Base-by-base conservation (phyloP, 345 rosid genomes). In the Gossypium herbaceum region DNA sequence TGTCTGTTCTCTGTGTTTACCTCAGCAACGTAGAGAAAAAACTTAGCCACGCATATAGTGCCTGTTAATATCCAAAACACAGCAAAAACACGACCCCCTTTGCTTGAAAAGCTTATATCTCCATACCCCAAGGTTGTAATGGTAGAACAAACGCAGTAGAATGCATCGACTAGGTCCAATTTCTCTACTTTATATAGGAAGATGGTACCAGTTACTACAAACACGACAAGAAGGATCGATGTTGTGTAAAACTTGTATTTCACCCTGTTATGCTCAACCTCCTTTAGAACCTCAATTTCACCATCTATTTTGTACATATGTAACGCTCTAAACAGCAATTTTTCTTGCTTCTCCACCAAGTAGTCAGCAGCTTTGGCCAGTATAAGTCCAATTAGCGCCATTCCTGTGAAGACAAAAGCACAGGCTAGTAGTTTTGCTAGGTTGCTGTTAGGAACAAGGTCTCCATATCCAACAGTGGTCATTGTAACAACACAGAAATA, bases 391-490 rank as follows among this genome's bases (percentile, higher is more conserved):
- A 85, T 88, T 9, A 94, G 80, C 47, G 86, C 89, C 94, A 86
- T 89, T 25, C 98, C 98, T 0, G 83, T 20, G 85, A 92, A 94
- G 80, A 92, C 97, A 80, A 85, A 94, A 15, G 82, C 80, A 74
- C 92, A 91, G 68, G 95, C 90, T 16, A 94, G 88, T 60, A 92
- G 84, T 73, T 91, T 91, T 0, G 87, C 73, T 15, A 74, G 54
- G 62, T 70, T 64, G 55, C 85, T 90, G 51, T 69, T 71, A 11
- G 97, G 98, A 48, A 91, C 93, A 8, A 94, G 92, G 85, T 94
- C 98, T 51, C 98, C 98, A 68, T 92, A 94, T 68, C 98, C 97
- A 25, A 92, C 94, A 0, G 94, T 92, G 52, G 98, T 94, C 98
- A 94, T 92, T 2, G 96, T 94, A 17, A 91, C 95, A 0, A 89